phyloP scores from a whole-genome alignment of 768 basidiomycete species.

The Serendipita vermifera region DNA sequence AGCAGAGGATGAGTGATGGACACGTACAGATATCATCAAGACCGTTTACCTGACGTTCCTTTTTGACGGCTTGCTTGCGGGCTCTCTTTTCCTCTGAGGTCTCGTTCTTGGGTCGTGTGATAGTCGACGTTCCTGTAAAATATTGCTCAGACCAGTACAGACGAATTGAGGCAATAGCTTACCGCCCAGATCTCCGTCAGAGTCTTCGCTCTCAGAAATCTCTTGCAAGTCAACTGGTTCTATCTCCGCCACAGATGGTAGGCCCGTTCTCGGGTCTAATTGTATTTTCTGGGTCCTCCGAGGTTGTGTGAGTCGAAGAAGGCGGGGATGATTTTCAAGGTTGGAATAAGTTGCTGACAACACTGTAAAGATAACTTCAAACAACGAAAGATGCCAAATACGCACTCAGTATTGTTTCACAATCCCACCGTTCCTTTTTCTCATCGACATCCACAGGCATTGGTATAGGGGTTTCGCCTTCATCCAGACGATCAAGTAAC shows the following conservation, averaged over 20 bases:
- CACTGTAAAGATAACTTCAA: background rate
- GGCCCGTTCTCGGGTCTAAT: constrained; percentile 63
- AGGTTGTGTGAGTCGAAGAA: constrained; percentile 58
- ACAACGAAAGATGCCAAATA: constrained; percentile 14
- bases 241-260: constrained; percentile 41
- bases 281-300: constrained; percentile 46
- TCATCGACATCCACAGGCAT: constrained; percentile 46
- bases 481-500: constrained; percentile 22
- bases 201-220: background rate
- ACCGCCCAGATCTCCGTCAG: background rate
- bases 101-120: constrained; percentile 56
- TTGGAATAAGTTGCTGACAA: constrained; percentile 84
- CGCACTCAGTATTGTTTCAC: constrained; percentile 88
- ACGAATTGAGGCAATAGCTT: no score
- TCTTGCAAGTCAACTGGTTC: background rate
- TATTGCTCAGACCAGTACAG: no score
- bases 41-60: constrained; percentile 37
- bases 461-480: constrained; percentile 32
- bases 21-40: constrained; percentile 4
- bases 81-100: constrained; percentile 58
- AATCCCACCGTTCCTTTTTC: constrained; percentile 67
- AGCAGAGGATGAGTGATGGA: background rate
- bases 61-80: constrained; percentile 57
- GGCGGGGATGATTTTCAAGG: constrained; percentile 87
- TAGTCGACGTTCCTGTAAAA: no score